Evolutionary conservation across 352 stramenopile species (phyloP), one percentile per base, ranked within the genome.

Genomic region (Globisporangium solare): DNA sequence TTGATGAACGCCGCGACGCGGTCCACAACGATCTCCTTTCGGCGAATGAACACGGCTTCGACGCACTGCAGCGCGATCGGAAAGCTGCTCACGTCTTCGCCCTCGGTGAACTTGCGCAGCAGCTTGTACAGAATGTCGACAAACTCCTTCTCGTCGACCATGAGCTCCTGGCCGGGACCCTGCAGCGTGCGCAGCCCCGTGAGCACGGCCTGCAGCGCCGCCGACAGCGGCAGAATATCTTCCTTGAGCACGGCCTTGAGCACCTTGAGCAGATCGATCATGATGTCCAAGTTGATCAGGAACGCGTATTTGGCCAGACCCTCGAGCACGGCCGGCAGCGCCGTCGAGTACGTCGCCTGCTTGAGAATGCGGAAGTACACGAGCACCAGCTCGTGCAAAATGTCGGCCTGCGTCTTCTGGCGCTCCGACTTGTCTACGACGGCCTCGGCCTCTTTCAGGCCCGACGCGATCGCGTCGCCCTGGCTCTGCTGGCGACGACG

Each of bases 351-450:
- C 21, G 88, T 90, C 17, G 83, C 76, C 56, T 92, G 83, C 67
- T 98, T 99, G 31, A 99, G 74, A 54, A 99, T 96, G 20, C 94
- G 90, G 72, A 99, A 98, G 75, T 98, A 99, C 37, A 97, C 96
- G 7, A 99, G 74, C 57, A 96, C 95, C 8, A 99, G 75, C 61
- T 96, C 81, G 73, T 98, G 89, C 37, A 99, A 68, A 49, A 96
- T 97, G 48, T 98, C 93, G 12, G 87, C 91, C 64, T 99, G 95
- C 46, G 88, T 97, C 63, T 95, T 94, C n/a, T 95, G 90, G 21
- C 95, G 78, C 52, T 97, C 76, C 41, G 89, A 79, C 54, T 92
- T 92, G 60, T 98, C 94, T 20, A 98, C 93, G 41, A 91, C 88
- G 43, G 93, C 94, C 55, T 98, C 93, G 21, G 94, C 90, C 64